Evolutionary conservation across 768 basidiomycete species (phyloP), one percentile per base, ranked within the genome.

Genomic region (Pulveroboletus sp.): DNA sequence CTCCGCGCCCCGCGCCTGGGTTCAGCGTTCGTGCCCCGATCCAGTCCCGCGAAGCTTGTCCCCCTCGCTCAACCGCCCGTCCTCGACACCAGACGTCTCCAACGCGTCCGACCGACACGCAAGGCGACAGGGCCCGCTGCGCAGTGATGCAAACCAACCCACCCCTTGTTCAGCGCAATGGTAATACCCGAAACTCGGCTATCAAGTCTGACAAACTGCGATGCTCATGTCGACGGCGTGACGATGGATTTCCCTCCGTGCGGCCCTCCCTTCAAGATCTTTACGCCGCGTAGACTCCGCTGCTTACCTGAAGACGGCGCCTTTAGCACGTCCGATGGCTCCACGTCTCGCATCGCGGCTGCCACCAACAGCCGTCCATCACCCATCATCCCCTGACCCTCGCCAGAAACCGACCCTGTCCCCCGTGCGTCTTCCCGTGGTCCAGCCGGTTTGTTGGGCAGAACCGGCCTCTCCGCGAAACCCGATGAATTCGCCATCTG

Each of bases 401-500:
- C 52, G 6, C 26, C 31, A 14, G 40, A 33, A 24, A 21, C 42
- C 15, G 28, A 15, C 21, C 45, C 33, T 21, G 39, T 32, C 28
- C 47, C 49, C 26, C 32, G 37, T 28, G 27, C 3, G 27, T 45
- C 31, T n/a, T 35, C 26, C 17, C 36, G 42, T 11, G 32, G 15
- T 31, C 46, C 48, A 4, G 15, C 24, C 1, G 68, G 66, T 43
- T 55, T 68, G 14, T 17, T 47, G 9, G 66, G 66, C 8, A 67
- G 39, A 12, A 43, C 51, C 14, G 64, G 56, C 47, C 51, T 52
- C 27, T 66, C 63, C 0, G 43, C 35, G 26, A 61, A 61, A 2
- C 54, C 24, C 1, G 58, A 59, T 12, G 60, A 64, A 49, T 51
- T 64, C 58, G 83, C 81, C 79, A 96, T 82, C 55, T 90, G 81